A percentile compares a stretch with the other conserved stretches of the same genome.
phyloP scores from a whole-genome alignment of 2,329 filamentous ascomycete genomes.

The Plenodomus tracheiphilus region DNA sequence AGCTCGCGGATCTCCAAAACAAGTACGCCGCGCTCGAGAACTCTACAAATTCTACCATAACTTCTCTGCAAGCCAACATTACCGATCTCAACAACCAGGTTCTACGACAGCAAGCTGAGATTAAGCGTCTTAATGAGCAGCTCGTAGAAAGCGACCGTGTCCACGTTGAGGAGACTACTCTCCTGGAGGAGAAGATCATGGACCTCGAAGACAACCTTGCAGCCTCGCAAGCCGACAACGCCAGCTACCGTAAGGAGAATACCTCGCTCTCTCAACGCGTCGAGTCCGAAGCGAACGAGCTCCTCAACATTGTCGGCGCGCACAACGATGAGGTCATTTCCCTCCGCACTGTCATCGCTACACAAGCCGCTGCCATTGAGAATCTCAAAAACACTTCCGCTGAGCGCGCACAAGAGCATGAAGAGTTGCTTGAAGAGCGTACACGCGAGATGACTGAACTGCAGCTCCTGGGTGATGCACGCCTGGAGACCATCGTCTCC shows the following conservation, averaged over 20 bases:
- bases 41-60: conserved; percentile 35
- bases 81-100: conserved; percentile 47
- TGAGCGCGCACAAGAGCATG: conserved; percentile 28
- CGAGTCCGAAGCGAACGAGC: conserved; percentile 31
- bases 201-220: conserved; percentile 25
- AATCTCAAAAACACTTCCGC: conserved; percentile 32
- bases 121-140: conserved; percentile 39
- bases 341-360: conserved; percentile 43
- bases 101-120: conserved; percentile 43
- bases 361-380: conserved; percentile 45
- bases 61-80: conserved; percentile 43
- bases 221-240: conserved; percentile 26
- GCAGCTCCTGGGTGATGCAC: conserved; percentile 38
- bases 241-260: conserved; percentile 31
- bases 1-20: conserved; percentile 37
- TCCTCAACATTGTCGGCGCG: conserved; percentile 33
- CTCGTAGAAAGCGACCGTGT: conserved; percentile 26
- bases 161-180: conserved; percentile 32
- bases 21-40: conserved; percentile 39
- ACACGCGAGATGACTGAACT: conserved; percentile 39
- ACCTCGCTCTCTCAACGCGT: conserved; percentile 33
- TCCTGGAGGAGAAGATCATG: conserved; percentile 27
- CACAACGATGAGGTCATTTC: conserved; percentile 35
- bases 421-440: conserved; percentile 29
- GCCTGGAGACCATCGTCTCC: conserved; percentile 34